Base-by-base conservation (phyloP, 2,329 filamentous ascomycete genomes). In the Aschersonia sp. region DNA sequence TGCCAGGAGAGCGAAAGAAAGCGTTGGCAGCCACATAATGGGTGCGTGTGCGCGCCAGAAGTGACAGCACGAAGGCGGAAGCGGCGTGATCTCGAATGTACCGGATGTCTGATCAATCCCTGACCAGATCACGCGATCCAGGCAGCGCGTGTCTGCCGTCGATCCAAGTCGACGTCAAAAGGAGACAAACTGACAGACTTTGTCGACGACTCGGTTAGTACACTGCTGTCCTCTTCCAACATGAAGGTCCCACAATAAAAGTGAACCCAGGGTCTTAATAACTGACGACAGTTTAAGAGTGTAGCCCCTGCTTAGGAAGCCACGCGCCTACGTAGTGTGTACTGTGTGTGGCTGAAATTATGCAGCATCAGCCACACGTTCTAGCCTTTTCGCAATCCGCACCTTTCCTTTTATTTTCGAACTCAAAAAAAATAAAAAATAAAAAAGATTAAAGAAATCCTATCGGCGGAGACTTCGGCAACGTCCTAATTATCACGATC, bases 1-100 rank as follows among this genome's bases (percentile, higher is more conserved):
- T 58, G 71, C 71, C 57, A 74, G 63, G 60, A 73, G 65, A 59
- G 68, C 63, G 55, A 69, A 66, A 54, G 70, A 66, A 58, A 75
- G 55, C 52, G 63, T 67, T 50, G 67, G 65, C 57, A 72, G 61
- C 66, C 71, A 65, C 72, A 75, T 75, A 54, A 57, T 67, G 31
- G 58, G 50, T 32, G 47, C 28, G 41, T 9, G n/a, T 29, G 35
- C 32, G 20, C 20, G 20, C 20, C 20, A 20, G 20, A 2, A 20
- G 1, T 20, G 20, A 20, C 20, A 20, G 20, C 20, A 20, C 20
- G 20, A 20, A 20, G 20, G 20, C 20, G 20, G 20, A 20, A 20
- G 20, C 20, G 20, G 20, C 20, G 20, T 20, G 20, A 20, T 20
- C 20, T 20, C 20, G 20, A 20, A 20, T 20, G 20, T 20, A 20